Base-by-base conservation (phyloP, 768 basidiomycete genomes). In the Suillus occidentalis region DNA sequence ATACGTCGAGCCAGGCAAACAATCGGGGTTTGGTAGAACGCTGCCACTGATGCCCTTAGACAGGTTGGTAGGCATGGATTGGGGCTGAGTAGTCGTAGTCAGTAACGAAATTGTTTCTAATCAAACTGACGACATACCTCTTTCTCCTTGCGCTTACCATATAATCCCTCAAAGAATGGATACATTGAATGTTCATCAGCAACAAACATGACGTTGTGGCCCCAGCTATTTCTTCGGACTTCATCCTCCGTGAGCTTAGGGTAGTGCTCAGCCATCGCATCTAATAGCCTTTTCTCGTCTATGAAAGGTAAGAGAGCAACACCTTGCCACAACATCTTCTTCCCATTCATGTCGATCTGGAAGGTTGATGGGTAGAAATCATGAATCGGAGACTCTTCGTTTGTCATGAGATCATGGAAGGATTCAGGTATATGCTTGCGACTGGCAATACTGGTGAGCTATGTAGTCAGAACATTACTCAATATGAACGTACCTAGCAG, bases 251-350 rank as follows among this genome's bases (percentile, higher is more conserved):
- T 85, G 53, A 99, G 82, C 56, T 86, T 69, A 60, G 82, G 78
- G 73, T 90, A 90, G 67, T 80, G 83, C 14, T 81, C 75, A 9
- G 82, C 85, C 90, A 99, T 94, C 4, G 95, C 94, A 40, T 86
- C 89, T 62, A 99, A 79, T 31, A 99, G 79, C 40, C 95, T 86
- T 63, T 83, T 84, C 74, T 89, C 84, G 72, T 99, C 93, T 67
- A 99, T 99, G 81, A 99, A 99, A 0, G 97, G 96, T 25, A 99
- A 81, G 10, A 99, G 81, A 0, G 97, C 96, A 63, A 99, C 95
- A 62, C 97, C 97, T 77, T 99, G 97, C 97, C 97, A 99, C 8
- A 92, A 84, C 96, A 99, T 98, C 79, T 92, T 93, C 81, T 99
- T 99, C 65, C 97, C 97, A 72, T 99, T 99, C 97, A 99, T 99